phyloP scores from a whole-genome alignment of 352 stramenopile species.

The Phytophthora melonis region DNA sequence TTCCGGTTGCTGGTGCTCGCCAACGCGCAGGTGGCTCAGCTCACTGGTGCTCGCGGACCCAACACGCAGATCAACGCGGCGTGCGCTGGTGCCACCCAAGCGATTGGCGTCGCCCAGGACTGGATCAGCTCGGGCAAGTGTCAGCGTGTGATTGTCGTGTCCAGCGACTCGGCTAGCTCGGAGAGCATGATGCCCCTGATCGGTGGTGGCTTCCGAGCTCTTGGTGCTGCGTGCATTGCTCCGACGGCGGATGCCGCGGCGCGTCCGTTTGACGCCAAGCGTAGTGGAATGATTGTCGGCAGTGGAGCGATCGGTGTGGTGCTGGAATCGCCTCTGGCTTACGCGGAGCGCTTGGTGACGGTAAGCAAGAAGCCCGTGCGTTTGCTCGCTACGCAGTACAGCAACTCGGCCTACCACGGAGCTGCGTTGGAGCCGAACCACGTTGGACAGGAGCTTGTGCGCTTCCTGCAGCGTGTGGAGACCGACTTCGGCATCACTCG shows the following conservation, averaged over 20 bases:
- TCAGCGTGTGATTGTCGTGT: constrained; percentile 95
- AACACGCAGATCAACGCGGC: constrained; percentile 98
- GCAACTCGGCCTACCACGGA: constrained; percentile 97
- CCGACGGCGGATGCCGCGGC: constrained; percentile 80
- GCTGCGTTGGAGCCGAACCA: constrained; percentile 94
- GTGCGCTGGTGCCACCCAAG: constrained; percentile 95
- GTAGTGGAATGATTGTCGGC: constrained; percentile 96
- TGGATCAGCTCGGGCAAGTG: constrained; percentile 94
- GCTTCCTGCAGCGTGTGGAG: constrained; percentile 92
- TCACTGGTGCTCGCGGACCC: constrained; percentile 93
- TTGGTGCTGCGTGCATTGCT: constrained; percentile 93
- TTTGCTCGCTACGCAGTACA: constrained; percentile 94
- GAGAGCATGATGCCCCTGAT: constrained; percentile 94
- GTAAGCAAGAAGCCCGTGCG: constrained; percentile 50
- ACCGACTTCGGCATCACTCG: constrained; percentile 93
- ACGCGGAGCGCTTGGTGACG: constrained; percentile 22
- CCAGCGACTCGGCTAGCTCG: constrained; percentile 93
- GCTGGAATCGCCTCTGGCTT: constrained; percentile 64
- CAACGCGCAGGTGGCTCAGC: constrained; percentile 97
- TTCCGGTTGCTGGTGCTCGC: constrained; percentile 96
- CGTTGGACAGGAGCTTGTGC: constrained; percentile 92
- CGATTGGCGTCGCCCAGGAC: constrained; percentile 94
- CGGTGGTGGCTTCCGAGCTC: constrained; percentile 94
- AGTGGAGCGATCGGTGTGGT: constrained; percentile 90
- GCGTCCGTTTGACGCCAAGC: constrained; percentile 93